Conservation (phyloP, 2,329 filamentous ascomycete genomes). For the Fusarium anthophilum region DNA sequence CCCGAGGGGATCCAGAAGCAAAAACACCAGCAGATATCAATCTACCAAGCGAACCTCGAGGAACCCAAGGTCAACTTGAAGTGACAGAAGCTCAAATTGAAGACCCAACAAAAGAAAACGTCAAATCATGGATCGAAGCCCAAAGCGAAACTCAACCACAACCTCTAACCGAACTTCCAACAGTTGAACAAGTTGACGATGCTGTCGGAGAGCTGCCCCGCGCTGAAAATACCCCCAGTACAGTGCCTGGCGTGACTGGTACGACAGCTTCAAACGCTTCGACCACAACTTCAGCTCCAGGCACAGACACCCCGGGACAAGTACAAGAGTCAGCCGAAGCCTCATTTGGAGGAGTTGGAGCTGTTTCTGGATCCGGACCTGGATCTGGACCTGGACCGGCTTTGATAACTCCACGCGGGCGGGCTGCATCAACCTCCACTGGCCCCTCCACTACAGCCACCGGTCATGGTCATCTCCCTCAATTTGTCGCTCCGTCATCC, state of each 20-base stretch:
- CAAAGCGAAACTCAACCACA: slow-evolving; percentile 23
- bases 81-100: slow-evolving; percentile 1
- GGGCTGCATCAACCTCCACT: slow-evolving; percentile 37
- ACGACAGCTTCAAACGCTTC: slow-evolving; percentile 22
- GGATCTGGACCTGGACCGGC: slow-evolving; percentile 14
- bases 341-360: slow-evolving; percentile 13
- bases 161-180: slow-evolving; percentile 19
- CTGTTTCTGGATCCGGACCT: slow-evolving; percentile 1
- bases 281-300: slow-evolving; percentile 18
- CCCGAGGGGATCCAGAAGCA: slow-evolving; percentile 13
- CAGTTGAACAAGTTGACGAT: slow-evolving; percentile 24
- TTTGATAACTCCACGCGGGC: slow-evolving; percentile 33
- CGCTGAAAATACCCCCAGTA: slow-evolving; percentile 16
- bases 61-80: slow-evolving; percentile 5
- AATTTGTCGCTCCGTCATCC: slow-evolving; percentile 68
- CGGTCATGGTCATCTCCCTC: slow-evolving; percentile 53
- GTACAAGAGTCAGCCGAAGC: not conserved
- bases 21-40: slow-evolving; percentile 9
- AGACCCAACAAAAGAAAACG: slow-evolving; percentile 20
- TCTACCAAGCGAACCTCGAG: slow-evolving; percentile 7
- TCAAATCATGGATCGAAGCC: slow-evolving; percentile 33
- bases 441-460: slow-evolving; percentile 35
- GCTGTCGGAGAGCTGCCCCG: slow-evolving; percentile 28
- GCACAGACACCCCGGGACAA: slow-evolving; percentile 2
- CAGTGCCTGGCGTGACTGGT: slow-evolving; percentile 17